phyloP scores from a whole-genome alignment of 768 basidiomycete genomes.

The Neoboletus subvelutipes region DNA sequence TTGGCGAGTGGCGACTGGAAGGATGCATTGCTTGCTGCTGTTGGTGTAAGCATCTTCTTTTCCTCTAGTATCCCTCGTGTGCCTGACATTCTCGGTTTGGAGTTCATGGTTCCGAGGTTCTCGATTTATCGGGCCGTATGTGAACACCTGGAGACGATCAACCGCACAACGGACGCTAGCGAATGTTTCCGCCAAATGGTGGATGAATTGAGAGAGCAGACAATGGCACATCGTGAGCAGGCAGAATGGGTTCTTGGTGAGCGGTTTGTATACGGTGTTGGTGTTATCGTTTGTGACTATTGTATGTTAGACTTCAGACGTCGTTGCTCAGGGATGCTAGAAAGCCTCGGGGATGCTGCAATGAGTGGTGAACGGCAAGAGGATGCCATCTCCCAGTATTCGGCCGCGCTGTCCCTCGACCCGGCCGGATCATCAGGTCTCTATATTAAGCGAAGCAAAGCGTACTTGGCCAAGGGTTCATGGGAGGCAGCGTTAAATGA shows the following conservation, averaged over 20 bases:
- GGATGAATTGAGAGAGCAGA: neutral
- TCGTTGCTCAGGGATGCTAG: neutral
- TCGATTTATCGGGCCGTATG: too few relatives aligned
- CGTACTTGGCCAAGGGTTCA: neutral
- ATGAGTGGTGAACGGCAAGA: neutral
- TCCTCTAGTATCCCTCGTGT: too few relatives aligned
- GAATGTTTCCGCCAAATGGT: too few relatives aligned
- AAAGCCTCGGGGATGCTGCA: neutral
- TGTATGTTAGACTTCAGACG: neutral
- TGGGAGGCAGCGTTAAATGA: slow-evolving; percentile 1
- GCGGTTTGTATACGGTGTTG: neutral
- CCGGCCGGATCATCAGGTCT: neutral
- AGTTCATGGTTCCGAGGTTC: too few relatives aligned
- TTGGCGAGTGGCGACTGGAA: too few relatives aligned
- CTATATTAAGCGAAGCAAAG: slow-evolving; percentile 10
- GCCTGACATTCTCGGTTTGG: too few relatives aligned
- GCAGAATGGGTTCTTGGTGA: slow-evolving; percentile 1
- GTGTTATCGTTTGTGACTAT: neutral
- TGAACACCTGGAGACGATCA: too few relatives aligned
- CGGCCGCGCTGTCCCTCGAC: neutral
- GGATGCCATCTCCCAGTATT: slow-evolving; percentile 5
- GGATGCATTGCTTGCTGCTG: too few relatives aligned
- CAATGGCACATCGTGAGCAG: neutral
- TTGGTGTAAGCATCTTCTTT: too few relatives aligned
- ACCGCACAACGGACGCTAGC: too few relatives aligned